Conservation (phyloP, 257 asterid species). For the Salvia splendens region DNA sequence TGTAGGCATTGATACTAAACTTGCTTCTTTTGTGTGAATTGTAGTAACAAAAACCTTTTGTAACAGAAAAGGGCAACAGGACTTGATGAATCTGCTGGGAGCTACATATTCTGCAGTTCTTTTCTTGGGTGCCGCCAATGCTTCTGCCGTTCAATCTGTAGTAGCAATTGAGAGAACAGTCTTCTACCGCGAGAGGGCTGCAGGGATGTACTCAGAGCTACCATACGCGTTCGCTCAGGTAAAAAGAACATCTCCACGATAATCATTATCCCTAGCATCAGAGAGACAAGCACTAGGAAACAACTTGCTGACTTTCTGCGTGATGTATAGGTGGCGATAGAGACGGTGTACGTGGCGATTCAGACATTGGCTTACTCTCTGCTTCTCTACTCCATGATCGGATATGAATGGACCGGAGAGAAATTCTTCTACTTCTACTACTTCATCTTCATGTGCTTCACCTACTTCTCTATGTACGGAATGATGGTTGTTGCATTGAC, state of each 20-base stretch:
- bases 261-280: background rate
- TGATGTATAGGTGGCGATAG: constrained; percentile 63
- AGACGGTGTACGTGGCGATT: constrained; percentile 69
- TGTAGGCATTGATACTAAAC: background rate
- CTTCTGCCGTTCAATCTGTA: constrained; percentile 73
- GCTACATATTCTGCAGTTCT: constrained; percentile 81
- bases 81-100: constrained; percentile 73
- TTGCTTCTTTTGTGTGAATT: background rate
- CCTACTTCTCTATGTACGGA: constrained; percentile 87
- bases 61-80: constrained; percentile 66
- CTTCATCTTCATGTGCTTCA: constrained; percentile 85
- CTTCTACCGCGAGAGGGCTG: constrained; percentile 86
- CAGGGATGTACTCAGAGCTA: constrained; percentile 85
- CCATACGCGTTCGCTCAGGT: constrained; percentile 94
- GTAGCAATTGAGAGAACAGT: constrained; percentile 77
- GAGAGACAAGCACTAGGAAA: background rate
- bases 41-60: background rate
- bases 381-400: constrained; percentile 81
- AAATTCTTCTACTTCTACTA: constrained; percentile 79
- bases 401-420: constrained; percentile 61
- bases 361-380: constrained; percentile 63
- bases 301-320: background rate
- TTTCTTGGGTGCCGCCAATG: constrained; percentile 79
- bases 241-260: background rate
- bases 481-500: constrained; percentile 91